A percentile compares a stretch with the other conserved stretches of the same genome.
Conservation (phyloP, 2,329 filamentous ascomycete genomes). For the Corynespora cassiicola region DNA sequence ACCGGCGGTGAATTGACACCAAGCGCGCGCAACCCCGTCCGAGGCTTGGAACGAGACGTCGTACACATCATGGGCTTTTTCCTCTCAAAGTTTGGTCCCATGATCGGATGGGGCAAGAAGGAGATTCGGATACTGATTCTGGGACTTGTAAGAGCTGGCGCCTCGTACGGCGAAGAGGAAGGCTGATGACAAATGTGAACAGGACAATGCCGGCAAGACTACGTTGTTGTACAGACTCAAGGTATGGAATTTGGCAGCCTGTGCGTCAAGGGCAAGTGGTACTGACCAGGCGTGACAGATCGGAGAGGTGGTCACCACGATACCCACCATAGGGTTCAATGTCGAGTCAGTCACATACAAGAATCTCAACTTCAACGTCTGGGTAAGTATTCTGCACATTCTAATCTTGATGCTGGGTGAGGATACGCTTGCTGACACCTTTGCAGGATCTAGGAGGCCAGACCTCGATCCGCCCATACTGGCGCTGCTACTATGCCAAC, state of each 20-base stretch:
- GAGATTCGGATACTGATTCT: constrained; percentile 96
- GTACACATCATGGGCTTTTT: constrained; percentile 43
- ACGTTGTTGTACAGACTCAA: constrained; percentile 95
- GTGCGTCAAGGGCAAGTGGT: background rate
- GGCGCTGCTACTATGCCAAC: constrained; percentile 99
- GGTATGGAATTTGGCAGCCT: constrained; percentile 58
- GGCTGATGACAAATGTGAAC: constrained; percentile 33
- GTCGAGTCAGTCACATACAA: constrained; percentile 98
- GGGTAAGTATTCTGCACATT: constrained; percentile 65
- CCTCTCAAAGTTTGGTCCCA: constrained; percentile 34
- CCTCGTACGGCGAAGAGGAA: background rate
- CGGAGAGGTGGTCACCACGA: constrained; percentile 97
- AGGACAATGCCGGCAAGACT: constrained; percentile 99
- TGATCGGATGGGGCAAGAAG: constrained; percentile 85
- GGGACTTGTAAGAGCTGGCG: constrained; percentile 73
- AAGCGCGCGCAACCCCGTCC: too few species aligned
- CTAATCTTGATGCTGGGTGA: background rate
- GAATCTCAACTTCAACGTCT: constrained; percentile 98
- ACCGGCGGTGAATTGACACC: too few species aligned
- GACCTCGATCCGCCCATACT: constrained; percentile 98
- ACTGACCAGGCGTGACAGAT: constrained; percentile 64
- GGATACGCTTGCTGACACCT: constrained; percentile 3
- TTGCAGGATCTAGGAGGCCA: constrained; percentile 87
- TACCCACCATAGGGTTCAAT: constrained; percentile 99
- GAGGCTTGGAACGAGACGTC: too few species aligned